phyloP scores from a whole-genome alignment of 441 rosid species.

The Populus trichocarpa region DNA sequence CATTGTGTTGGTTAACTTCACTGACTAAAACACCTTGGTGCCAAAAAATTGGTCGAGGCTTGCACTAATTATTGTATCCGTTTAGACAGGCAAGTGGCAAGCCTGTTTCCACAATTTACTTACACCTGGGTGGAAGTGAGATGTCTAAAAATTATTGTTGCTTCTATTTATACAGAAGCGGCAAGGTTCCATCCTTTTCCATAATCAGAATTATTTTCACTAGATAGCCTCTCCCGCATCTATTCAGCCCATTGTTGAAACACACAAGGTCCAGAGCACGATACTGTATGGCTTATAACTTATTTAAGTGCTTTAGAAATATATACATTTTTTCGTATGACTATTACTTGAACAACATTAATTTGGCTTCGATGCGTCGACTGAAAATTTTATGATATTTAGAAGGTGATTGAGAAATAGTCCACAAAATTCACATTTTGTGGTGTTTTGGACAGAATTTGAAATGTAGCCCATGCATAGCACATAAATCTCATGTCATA shows the following conservation, averaged over 20 bases:
- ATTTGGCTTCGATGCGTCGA: neutral
- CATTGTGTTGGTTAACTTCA: too few relatives aligned
- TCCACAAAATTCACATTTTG: neutral
- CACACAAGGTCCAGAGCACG: neutral
- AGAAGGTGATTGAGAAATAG: too few relatives aligned
- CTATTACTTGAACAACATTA: neutral
- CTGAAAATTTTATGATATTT: too few relatives aligned
- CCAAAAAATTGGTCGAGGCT: neutral
- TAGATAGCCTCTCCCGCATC: neutral
- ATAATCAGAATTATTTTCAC: neutral
- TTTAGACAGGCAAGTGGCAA: neutral
- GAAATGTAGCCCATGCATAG: neutral
- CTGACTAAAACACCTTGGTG: neutral
- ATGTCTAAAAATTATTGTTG: neutral
- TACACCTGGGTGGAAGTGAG: neutral
- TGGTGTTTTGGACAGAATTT: neutral
- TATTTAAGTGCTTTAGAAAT: neutral
- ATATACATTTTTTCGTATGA: neutral
- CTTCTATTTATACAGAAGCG: neutral
- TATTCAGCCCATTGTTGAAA: neutral
- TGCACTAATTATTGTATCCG: neutral
- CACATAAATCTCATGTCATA: too few relatives aligned
- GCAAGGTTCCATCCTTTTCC: neutral
- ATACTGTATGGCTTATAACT: neutral
- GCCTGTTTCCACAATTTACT: neutral